These are phyloP conservation scores for Dendrobium officinale DNA, from an alignment of 106 monocot species.

Conservation along the genomic window DNA sequence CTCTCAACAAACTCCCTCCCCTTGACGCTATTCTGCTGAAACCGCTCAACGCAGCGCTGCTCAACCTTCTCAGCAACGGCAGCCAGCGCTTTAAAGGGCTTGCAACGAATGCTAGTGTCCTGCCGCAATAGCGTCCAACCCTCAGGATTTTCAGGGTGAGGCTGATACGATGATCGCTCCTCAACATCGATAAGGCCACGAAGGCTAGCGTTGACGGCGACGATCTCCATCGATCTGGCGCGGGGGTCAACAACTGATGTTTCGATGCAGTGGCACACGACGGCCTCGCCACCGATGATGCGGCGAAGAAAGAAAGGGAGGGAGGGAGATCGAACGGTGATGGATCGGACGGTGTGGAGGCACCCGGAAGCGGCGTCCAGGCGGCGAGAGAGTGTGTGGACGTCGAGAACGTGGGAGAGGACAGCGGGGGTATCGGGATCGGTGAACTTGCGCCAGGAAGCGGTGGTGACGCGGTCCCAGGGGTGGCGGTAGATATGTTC, in stretches of 20 bases:
- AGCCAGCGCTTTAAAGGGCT: conserved; percentile 75
- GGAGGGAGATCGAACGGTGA: conserved; percentile 75
- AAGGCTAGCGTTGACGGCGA: conserved; percentile 63
- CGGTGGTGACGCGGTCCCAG: conserved; percentile 88
- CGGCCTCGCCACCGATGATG: conserved; percentile 38
- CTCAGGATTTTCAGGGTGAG: conserved; percentile 59
- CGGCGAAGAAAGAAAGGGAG: conserved; percentile 87
- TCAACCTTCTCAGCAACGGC: conserved; percentile 85
- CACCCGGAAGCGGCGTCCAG: conserved; percentile 34
- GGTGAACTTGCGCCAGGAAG: conserved; percentile 94
- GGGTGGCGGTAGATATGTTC: conserved; percentile 90
- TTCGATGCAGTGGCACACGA: conserved; percentile 86
- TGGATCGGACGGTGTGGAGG: conserved; percentile 65
- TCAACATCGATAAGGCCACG: conserved; percentile 79
- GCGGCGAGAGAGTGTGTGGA: conserved; percentile 81
- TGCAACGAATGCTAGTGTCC: conserved; percentile 86
- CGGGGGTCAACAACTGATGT: conserved; percentile 59
- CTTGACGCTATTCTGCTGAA: conserved; percentile 83
- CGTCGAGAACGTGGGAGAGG: conserved; percentile 88
- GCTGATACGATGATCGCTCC: conserved; percentile 68
- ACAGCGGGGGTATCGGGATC: conserved; percentile 53
- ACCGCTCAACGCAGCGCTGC: conserved; percentile 83
- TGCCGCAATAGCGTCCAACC: conserved; percentile 78
- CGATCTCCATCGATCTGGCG: conserved; percentile 69
- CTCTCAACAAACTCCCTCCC: conserved; percentile 86